Percentiles rank a stretch among this genome's conserved stretches.
These are phyloP conservation scores for Vickermania spadyakhi DNA, from an alignment of 208 protist genomes.

Conservation along the genomic window DNA sequence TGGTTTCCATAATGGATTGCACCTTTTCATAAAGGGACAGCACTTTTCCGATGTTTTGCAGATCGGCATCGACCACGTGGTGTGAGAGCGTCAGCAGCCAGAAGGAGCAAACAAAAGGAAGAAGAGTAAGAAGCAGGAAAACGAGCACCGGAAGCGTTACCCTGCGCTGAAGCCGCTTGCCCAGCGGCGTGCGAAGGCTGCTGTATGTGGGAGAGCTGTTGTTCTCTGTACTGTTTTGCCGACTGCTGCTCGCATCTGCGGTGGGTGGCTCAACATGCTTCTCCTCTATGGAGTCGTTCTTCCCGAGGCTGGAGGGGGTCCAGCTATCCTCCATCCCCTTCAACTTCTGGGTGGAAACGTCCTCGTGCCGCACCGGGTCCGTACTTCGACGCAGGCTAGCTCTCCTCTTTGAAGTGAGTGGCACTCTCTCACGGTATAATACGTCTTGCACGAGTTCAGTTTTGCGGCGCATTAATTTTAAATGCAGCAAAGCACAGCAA, in stretches of 20 bases:
- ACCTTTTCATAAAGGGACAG: not conserved
- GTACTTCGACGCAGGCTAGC: not conserved
- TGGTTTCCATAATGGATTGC: not conserved
- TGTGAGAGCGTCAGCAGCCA: not conserved
- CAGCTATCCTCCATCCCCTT: not conserved
- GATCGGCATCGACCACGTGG: not conserved
- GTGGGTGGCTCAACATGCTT: not conserved
- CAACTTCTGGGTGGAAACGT: not conserved
- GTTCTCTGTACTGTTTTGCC: not conserved
- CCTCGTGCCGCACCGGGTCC: not conserved
- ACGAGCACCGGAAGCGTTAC: not conserved
- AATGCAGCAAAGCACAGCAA: not conserved
- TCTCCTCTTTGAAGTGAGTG: too few relatives aligned
- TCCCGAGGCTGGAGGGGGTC: not conserved
- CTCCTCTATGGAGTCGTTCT: not conserved
- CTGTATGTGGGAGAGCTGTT: not conserved
- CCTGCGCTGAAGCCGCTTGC: not conserved
- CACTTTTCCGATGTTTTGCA: not conserved
- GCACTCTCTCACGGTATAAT: not conserved
- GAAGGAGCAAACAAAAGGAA: conserved; percentile 1
- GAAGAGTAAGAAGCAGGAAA: not conserved
- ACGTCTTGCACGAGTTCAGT: not conserved
- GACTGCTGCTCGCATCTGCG: not conserved
- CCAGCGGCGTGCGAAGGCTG: not conserved
- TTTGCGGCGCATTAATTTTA: not conserved